Evolutionary conservation across 495 filamentous ascomycete species (phyloP).

Genomic region (Xylaria telfairii): DNA sequence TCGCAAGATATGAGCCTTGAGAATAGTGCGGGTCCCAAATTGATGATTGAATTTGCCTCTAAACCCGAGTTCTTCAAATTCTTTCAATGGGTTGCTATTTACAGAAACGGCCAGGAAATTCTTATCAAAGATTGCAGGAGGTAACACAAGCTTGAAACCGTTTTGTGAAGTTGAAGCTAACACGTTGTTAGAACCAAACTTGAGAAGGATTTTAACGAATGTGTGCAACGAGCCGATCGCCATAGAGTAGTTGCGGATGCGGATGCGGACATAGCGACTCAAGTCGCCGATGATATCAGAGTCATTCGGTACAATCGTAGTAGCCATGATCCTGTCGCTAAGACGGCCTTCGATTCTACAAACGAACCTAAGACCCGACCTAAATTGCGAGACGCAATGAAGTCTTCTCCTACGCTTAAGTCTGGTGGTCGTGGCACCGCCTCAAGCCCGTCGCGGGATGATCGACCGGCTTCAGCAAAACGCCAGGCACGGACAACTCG

Average conservation of each 20-base stretch:
- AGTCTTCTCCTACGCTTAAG: neutral
- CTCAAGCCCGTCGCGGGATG: neutral
- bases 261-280: neutral
- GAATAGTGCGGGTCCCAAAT: conserved; percentile 23
- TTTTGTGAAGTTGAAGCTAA: conserved; percentile 21
- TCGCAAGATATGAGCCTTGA: neutral
- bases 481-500: conserved; percentile 30
- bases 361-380: conserved; percentile 1
- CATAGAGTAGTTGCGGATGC: conserved; percentile 11
- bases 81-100: conserved; percentile 27
- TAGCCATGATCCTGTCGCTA: neutral
- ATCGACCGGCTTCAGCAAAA: neutral
- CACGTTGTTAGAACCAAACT: conserved; percentile 26
- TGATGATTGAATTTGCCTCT: conserved; percentile 32
- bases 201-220: conserved; percentile 23
- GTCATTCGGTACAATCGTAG: conserved; percentile 33
- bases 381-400: conserved; percentile 15
- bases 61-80: conserved; percentile 25
- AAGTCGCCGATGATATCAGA: conserved; percentile 29
- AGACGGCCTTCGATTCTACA: neutral
- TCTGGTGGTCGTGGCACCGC: neutral
- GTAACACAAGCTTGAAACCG: conserved; percentile 21
- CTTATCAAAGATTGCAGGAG: neutral
- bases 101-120: neutral
- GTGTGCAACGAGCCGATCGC: conserved; percentile 16